Percentiles rank a stretch among this genome's conserved stretches.
These are phyloP conservation scores for Artemisia argyi DNA, from an alignment of 129 eudicot genomes.

Conservation along the genomic window DNA sequence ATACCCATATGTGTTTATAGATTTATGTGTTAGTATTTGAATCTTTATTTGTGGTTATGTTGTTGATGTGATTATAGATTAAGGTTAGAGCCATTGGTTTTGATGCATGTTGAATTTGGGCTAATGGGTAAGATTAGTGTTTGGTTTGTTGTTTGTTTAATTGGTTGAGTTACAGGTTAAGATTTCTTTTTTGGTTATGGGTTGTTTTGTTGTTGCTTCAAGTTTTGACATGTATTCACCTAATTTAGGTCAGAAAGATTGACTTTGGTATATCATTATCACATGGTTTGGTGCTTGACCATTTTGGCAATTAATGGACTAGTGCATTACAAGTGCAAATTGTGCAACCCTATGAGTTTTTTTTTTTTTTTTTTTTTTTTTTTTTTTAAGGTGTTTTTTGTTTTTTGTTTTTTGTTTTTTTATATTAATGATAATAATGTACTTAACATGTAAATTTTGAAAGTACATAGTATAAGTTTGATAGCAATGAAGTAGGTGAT, in stretches of 20 bases:
- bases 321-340: constrained; percentile 9
- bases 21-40: constrained; percentile 23
- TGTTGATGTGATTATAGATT: constrained; percentile 1
- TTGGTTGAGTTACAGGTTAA: constrained; percentile 15
- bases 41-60: neutral
- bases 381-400: neutral
- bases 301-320: constrained; percentile 15
- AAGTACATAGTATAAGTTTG: neutral
- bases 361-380: no score
- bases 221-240: constrained; percentile 35
- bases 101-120: constrained; percentile 24
- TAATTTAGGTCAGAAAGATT: constrained; percentile 35
- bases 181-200: constrained; percentile 16
- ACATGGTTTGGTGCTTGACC: constrained; percentile 36
- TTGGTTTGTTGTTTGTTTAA: constrained; percentile 23
- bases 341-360: constrained; percentile 11
- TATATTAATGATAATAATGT: constrained; percentile 11
- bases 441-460: constrained; percentile 4
- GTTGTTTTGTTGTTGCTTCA: constrained; percentile 26
- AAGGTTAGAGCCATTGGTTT: constrained; percentile 28
- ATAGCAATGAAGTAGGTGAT: neutral
- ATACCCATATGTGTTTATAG: neutral
- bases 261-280: constrained; percentile 27
- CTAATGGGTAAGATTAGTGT: neutral
- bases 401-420: neutral